Conservation (phyloP, 2,329 filamentous ascomycete species). For the Tolypocladium pustulatum region DNA sequence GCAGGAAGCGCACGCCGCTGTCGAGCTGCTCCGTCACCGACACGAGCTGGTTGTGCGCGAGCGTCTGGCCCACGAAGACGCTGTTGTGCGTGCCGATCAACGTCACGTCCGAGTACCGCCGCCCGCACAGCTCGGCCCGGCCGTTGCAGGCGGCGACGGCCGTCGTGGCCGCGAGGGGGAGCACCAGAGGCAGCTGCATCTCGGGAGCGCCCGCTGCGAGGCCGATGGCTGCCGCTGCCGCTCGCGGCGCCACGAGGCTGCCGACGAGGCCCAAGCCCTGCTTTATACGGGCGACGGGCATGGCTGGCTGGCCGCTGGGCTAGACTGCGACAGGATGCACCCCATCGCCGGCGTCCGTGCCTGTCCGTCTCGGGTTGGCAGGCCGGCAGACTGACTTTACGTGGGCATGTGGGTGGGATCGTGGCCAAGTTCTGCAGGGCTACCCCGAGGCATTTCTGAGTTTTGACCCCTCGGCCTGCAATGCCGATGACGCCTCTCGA, state of each 20-base stretch:
- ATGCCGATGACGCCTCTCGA: background rate
- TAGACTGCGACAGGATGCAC: background rate
- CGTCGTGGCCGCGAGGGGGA: conserved; percentile 8
- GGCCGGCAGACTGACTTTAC: background rate
- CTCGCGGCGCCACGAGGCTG: background rate
- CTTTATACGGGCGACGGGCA: conserved; percentile 3
- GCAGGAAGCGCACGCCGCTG: conserved; percentile 52
- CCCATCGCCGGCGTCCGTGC: background rate
- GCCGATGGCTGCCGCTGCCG: background rate
- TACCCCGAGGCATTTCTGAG: background rate
- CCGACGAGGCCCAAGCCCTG: background rate
- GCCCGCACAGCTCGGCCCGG: conserved; percentile 40
- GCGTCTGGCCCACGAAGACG: conserved; percentile 47
- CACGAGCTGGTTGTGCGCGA: conserved; percentile 49
- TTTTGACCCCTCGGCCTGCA: background rate
- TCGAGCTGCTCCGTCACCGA: conserved; percentile 47
- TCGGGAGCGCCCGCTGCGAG: background rate
- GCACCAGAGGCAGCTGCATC: conserved; percentile 8
- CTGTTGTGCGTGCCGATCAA: conserved; percentile 56
- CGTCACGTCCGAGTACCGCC: conserved; percentile 49
- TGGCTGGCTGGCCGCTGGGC: background rate
- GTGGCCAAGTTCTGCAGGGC: background rate
- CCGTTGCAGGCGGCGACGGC: conserved; percentile 42
- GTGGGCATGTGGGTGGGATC: background rate
- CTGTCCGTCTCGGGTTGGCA: background rate